Evolutionary conservation across 2,329 filamentous ascomycete species (phyloP).

Genomic region (Ophiocordyceps camponoti-rufipedis): DNA sequence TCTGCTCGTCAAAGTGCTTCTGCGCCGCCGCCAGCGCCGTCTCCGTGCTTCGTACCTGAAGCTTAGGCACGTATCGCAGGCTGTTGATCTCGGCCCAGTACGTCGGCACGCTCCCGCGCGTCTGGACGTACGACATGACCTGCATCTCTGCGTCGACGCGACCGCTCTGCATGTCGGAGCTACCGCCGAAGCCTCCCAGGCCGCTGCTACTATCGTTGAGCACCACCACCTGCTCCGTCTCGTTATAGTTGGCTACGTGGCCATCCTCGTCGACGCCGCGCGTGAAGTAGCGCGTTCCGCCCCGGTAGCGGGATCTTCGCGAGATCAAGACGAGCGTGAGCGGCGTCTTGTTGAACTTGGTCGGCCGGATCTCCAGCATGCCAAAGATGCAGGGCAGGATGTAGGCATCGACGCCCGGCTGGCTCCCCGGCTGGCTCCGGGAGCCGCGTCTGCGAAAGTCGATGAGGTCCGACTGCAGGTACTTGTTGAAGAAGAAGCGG

Average conservation of each 20-base stretch:
- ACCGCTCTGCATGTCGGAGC: slow-evolving; percentile 56
- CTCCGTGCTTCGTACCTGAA: slow-evolving; percentile 75
- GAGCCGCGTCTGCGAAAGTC: slow-evolving; percentile 56
- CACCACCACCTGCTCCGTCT: slow-evolving; percentile 86
- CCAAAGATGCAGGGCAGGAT: slow-evolving; percentile 93
- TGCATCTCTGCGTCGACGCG: slow-evolving; percentile 59
- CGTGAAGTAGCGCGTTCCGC: slow-evolving; percentile 87
- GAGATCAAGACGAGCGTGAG: slow-evolving; percentile 81
- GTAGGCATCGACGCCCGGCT: slow-evolving; percentile 69
- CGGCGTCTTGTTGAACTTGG: slow-evolving; percentile 66
- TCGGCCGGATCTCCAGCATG: slow-evolving; percentile 81
- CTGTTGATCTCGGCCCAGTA: slow-evolving; percentile 96
- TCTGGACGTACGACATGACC: slow-evolving; percentile 88
- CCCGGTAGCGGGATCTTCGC: slow-evolving; percentile 70
- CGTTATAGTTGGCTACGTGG: slow-evolving; percentile 96
- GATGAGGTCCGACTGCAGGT: slow-evolving; percentile 80
- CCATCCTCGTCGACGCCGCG: slow-evolving; percentile 85
- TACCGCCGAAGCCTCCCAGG: slow-evolving; percentile 64
- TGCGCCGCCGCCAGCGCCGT: slow-evolving; percentile 60
- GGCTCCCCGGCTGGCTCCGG: slow-evolving; percentile 46
- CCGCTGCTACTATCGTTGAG: slow-evolving; percentile 66
- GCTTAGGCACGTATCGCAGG: slow-evolving; percentile 74
- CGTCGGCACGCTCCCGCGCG: slow-evolving; percentile 84
- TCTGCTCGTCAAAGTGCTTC: slow-evolving; percentile 86
- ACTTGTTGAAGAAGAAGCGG: slow-evolving; percentile 97